Percentiles rank a stretch among this genome's conserved stretches.
phyloP scores from a whole-genome alignment of 2,329 filamentous ascomycete species.

The Talaromyces albobiverticillius region DNA sequence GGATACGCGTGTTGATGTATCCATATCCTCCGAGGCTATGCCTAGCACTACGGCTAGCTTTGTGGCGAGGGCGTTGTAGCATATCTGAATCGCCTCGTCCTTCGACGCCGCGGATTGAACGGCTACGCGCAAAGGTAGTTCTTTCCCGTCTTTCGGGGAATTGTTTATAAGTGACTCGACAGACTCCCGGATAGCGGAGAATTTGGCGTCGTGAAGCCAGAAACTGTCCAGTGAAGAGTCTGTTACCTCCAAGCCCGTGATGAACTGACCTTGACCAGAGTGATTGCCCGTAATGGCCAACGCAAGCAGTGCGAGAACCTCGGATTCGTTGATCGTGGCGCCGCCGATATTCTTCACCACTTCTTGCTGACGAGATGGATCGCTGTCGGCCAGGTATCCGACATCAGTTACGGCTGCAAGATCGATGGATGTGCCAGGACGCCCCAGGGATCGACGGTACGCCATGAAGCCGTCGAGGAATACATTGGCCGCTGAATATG shows the following conservation, averaged over 20 bases:
- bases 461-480: constrained; percentile 37
- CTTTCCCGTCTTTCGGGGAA: constrained; percentile 9
- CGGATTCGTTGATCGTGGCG: constrained; percentile 38
- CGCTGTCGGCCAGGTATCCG: constrained; percentile 10
- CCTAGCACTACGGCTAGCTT: constrained; percentile 7
- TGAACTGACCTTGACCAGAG: constrained; percentile 50
- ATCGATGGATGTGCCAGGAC: constrained; percentile 9
- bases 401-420: constrained; percentile 9
- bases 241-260: constrained; percentile 51
- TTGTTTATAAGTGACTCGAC: constrained; percentile 25
- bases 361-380: constrained; percentile 19
- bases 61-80: neutral
- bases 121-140: neutral
- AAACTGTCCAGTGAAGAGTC: constrained; percentile 3
- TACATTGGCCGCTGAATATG: constrained; percentile 8
- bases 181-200: constrained; percentile 21
- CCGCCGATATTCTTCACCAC: constrained; percentile 24
- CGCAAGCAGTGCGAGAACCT: constrained; percentile 54
- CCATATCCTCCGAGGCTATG: constrained; percentile 6
- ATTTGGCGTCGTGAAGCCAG: constrained; percentile 10
- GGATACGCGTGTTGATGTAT: constrained; percentile 2
- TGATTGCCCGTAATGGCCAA: constrained; percentile 49
- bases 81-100: constrained; percentile 3
- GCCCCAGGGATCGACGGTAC: constrained; percentile 22
- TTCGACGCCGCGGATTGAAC: constrained; percentile 2